Base-by-base conservation (phyloP, 129 eudicot genomes). In the Tagetes patula region DNA sequence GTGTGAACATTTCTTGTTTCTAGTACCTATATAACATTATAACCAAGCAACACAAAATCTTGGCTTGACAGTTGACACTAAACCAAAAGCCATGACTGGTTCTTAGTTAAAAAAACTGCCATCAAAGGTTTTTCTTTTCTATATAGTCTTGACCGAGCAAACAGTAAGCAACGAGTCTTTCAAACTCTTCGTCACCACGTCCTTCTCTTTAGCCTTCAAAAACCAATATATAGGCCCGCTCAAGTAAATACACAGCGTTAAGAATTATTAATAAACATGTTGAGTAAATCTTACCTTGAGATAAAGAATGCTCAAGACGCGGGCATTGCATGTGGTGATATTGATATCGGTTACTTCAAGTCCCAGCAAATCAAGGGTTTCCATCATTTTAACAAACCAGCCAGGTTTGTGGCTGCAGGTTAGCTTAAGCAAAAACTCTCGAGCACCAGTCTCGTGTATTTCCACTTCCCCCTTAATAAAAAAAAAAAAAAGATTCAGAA, bases 281-380 rank as follows among this genome's bases (percentile, higher is more conserved):
- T 8, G 9, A 46, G 38, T 39, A 46, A 77, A 61, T 13, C 46
- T 41, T 73, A 85, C 97, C 92, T 86, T 78, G 14, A 88, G 78
- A 34, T 37, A 76, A 67, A 86, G 79, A 73, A 81, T 45, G 81
- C 80, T 88, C 80, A 82, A 61, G 32, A 88, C 80, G 34, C 66
- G 67, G 27, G 85, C 94, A 40, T 89, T 39, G 7, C 67, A 80
- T 9, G 89, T 82, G n/a, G 89, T 80, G 37, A 84, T 78, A 76
- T 84, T 92, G 7, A 59, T 85, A 75, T 85, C 85, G 27, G 45
- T 80, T 1, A 89, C 90, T 74, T 81, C 73, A 43, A 89, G 85
- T 46, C 85, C 91, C 13, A 85, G 40, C 0, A 83, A 79, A 77
- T 75, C 71, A 39, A 87, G 43, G 8, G 85, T 85, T 74, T 91